Conservation (phyloP, 2,329 filamentous ascomycete species). For the Fonsecaea pedrosoi region DNA sequence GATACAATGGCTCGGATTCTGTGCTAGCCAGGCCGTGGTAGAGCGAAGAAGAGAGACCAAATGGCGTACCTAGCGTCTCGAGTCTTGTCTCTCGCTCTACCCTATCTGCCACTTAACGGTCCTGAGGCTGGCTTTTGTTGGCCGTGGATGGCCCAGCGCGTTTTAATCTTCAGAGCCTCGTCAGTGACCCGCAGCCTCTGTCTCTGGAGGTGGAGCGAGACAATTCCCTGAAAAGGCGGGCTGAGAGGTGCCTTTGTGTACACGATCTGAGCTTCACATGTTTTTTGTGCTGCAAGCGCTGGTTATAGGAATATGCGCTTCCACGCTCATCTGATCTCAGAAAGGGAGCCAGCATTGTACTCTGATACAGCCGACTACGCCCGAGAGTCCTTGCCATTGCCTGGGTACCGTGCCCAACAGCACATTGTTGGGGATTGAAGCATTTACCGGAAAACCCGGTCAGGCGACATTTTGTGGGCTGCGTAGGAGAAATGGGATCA, state of each 20-base stretch:
- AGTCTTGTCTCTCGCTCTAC: no score
- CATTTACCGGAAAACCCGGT: background rate
- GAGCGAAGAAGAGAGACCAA: no score
- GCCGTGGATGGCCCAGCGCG: background rate
- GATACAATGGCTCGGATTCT: no score
- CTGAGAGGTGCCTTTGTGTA: background rate
- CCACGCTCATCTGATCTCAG: background rate
- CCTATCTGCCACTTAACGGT: background rate
- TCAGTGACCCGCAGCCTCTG: background rate
- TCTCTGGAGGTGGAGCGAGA: background rate
- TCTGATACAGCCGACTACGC: background rate
- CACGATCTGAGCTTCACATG: background rate
- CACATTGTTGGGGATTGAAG: background rate
- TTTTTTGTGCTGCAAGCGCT: background rate
- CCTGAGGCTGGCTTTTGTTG: background rate
- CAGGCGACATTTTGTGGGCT: background rate
- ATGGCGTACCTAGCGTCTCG: no score
- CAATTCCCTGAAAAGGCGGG: background rate
- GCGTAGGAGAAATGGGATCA: background rate
- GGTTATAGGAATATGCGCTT: background rate
- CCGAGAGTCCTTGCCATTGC: background rate
- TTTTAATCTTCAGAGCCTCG: background rate
- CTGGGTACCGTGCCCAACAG: background rate
- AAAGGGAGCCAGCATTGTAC: background rate
- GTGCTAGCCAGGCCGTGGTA: no score